phyloP scores from a whole-genome alignment of 1,284 basidiomycete species.

The Amylostereum chailletii region DNA sequence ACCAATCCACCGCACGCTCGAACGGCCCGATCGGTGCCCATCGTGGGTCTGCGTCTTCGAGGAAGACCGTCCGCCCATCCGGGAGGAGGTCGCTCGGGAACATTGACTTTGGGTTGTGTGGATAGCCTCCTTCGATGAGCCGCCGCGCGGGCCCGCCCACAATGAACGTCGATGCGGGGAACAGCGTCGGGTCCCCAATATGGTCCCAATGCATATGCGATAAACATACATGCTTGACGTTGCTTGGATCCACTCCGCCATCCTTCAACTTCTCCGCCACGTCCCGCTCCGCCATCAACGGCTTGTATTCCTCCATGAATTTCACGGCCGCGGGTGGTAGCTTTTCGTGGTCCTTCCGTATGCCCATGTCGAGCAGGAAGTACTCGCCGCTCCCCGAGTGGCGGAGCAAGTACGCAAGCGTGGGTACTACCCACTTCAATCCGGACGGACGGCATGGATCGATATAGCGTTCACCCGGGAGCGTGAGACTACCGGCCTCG shows the following conservation, averaged over 20 bases:
- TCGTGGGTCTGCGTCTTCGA: constrained; percentile 21
- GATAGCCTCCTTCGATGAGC: constrained; percentile 30
- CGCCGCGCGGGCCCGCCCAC: constrained; percentile 28
- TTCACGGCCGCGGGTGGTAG: constrained; percentile 24
- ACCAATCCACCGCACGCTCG: constrained; percentile 41
- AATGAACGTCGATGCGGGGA: constrained; percentile 38
- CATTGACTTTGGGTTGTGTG: constrained; percentile 25
- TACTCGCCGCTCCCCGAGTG: constrained; percentile 31
- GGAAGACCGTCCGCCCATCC: constrained; percentile 29
- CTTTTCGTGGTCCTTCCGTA: constrained; percentile 35
- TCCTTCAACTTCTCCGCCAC: constrained; percentile 38
- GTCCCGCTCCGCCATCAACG: constrained; percentile 29
- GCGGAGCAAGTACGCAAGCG: constrained; percentile 39
- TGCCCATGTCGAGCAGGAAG: constrained; percentile 47
- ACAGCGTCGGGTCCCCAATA: constrained; percentile 35
- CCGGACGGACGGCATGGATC: too few species aligned
- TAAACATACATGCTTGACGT: constrained; percentile 36
- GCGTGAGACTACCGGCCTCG: constrained; percentile 32
- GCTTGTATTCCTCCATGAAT: constrained; percentile 20
- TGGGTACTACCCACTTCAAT: constrained; percentile 23
- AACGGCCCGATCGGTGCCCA: constrained; percentile 37
- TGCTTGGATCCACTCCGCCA: constrained; percentile 33
- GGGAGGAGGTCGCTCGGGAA: constrained; percentile 32
- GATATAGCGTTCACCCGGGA: constrained; percentile 24
- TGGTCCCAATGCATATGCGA: constrained; percentile 42